phyloP scores from a whole-genome alignment of 495 filamentous ascomycete genomes.

The Talaromyces adpressus region DNA sequence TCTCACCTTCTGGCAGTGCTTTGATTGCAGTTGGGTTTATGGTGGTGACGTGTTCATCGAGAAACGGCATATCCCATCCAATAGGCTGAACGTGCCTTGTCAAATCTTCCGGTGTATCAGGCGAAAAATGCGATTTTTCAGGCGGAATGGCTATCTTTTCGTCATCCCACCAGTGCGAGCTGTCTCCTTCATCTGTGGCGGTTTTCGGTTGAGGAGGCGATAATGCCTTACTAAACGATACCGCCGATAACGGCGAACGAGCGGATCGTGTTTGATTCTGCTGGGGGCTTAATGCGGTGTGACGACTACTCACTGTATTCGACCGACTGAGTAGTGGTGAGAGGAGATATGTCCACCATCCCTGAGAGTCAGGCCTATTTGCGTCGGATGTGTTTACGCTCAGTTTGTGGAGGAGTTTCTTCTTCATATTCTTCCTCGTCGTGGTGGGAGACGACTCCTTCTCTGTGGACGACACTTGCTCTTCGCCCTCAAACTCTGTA shows the following conservation, averaged over 20 bases:
- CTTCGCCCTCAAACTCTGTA: constrained; percentile 54
- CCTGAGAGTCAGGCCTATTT: constrained; percentile 56
- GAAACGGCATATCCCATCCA: neutral
- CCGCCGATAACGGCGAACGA: constrained; percentile 22
- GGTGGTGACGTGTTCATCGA: neutral
- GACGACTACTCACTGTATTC: constrained; percentile 24
- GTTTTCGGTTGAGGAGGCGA: neutral
- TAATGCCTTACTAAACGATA: constrained; percentile 6
- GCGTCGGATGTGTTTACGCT: constrained; percentile 35
- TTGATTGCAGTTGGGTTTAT: neutral
- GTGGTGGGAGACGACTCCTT: neutral
- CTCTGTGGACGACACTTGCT: constrained; percentile 17
- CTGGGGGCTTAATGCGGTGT: constrained; percentile 21
- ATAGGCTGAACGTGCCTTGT: neutral
- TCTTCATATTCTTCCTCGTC: constrained; percentile 11
- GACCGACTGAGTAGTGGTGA: constrained; percentile 60
- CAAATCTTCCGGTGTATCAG: constrained; percentile 17
- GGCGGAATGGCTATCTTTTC: neutral
- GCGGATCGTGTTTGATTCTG: constrained; percentile 15
- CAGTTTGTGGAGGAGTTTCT: constrained; percentile 19
- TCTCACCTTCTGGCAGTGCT: neutral
- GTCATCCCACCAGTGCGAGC: constrained; percentile 30
- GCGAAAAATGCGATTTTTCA: constrained; percentile 32
- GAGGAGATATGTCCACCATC: constrained; percentile 85
- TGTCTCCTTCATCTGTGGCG: neutral